Conservation (phyloP, 164 flowering plant species). For the Houttuynia cordata region DNA sequence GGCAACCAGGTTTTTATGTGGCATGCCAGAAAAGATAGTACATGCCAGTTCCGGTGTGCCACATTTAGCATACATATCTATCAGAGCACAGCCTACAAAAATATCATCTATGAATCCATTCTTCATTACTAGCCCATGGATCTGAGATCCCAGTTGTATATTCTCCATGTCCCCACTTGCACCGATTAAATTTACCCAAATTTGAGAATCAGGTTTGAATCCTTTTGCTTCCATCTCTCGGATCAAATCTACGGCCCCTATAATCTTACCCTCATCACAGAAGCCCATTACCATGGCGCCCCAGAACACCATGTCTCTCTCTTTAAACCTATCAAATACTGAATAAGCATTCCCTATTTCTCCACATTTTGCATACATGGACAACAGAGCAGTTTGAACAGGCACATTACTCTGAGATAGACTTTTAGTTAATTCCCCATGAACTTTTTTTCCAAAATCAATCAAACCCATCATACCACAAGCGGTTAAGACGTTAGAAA, state of each 20-base stretch:
- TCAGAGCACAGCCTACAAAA: conserved; percentile 34
- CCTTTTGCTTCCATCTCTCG: conserved; percentile 22
- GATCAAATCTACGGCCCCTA: conserved; percentile 27
- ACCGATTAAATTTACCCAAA: conserved; percentile 26
- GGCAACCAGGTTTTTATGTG: conserved; percentile 30
- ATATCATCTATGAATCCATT: conserved; percentile 24
- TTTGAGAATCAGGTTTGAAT: conserved; percentile 31
- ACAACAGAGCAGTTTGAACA: conserved; percentile 38
- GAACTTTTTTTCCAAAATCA: conserved; percentile 37
- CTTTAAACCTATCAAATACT: conserved; percentile 23
- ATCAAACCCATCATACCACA: conserved; percentile 18
- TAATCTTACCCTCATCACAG: conserved; percentile 24
- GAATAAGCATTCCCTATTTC: conserved; percentile 23
- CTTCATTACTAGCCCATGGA: conserved; percentile 42
- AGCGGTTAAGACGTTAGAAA: conserved; percentile 30
- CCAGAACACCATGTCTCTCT: conserved; percentile 39
- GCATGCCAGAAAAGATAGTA: conserved; percentile 30
- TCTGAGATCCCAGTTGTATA: conserved; percentile 18
- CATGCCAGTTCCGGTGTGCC: conserved; percentile 25
- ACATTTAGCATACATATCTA: conserved; percentile 46
- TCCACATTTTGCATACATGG: conserved; percentile 45
- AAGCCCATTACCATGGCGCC: conserved; percentile 46
- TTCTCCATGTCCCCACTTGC: conserved; percentile 27
- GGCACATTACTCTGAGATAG: conserved; percentile 21
- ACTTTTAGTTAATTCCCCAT: conserved; percentile 38